Evolutionary conservation across 305 asterid species (phyloP).

Genomic region (Fraxinus latifolia): DNA sequence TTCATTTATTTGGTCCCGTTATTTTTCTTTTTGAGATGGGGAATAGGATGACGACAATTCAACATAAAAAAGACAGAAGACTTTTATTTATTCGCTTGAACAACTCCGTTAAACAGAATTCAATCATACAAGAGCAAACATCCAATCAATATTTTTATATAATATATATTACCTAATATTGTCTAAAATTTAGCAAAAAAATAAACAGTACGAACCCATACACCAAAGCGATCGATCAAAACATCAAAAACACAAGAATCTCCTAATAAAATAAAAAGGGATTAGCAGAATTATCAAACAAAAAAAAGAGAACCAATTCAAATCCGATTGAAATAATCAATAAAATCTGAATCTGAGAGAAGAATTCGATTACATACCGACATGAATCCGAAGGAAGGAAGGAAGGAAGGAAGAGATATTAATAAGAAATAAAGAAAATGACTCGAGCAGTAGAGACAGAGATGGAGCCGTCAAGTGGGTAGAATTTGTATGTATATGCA

Average conservation of each 20-base stretch:
- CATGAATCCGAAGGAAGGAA: slow-evolving; percentile 24
- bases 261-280: slow-evolving; percentile 10
- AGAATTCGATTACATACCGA: slow-evolving; percentile 24
- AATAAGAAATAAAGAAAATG: slow-evolving; percentile 13
- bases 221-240: slow-evolving; percentile 26
- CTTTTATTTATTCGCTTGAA: slow-evolving; percentile 1
- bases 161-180: not conserved
- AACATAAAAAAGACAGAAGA: not conserved
- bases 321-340: slow-evolving; percentile 20
- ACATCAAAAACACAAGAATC: slow-evolving; percentile 10
- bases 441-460: slow-evolving; percentile 17
- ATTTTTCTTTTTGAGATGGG: not conserved
- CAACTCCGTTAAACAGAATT: not conserved
- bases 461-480: slow-evolving; percentile 3
- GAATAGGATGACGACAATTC: not conserved
- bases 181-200: slow-evolving; percentile 12
- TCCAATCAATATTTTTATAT: slow-evolving; percentile 16
- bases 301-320: slow-evolving; percentile 12
- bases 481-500: not conserved
- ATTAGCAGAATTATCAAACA: not conserved
- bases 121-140: slow-evolving; percentile 22
- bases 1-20: not conserved
- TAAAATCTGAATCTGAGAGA: slow-evolving; percentile 10
- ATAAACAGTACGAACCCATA: slow-evolving; percentile 2
- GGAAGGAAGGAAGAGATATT: slow-evolving; percentile 9